Evolutionary conservation across 768 basidiomycete species (phyloP).

Genomic region (Trametes gibbosa): DNA sequence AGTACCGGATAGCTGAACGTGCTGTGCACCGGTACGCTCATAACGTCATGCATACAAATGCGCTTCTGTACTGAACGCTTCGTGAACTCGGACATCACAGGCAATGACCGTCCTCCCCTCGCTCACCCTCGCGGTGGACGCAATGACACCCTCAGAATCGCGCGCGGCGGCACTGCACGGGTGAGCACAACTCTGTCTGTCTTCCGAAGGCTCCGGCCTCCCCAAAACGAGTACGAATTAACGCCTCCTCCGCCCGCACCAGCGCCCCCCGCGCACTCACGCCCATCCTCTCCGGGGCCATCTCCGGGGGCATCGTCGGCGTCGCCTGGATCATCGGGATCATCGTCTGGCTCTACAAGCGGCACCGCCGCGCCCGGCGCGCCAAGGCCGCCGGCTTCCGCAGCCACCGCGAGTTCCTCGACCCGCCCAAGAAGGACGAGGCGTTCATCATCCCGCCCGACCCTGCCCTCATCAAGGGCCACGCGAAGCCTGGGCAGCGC

Average conservation of each 20-base stretch:
- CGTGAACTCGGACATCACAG: not conserved
- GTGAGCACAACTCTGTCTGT: constrained; percentile 1
- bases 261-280: constrained; percentile 57
- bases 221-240: not conserved
- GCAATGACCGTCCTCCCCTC: constrained; percentile 14
- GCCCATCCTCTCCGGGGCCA: constrained; percentile 58
- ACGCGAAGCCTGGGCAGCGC: constrained; percentile 40
- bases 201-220: not conserved
- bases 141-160: constrained; percentile 15
- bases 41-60: not conserved
- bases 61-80: not conserved
- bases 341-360: constrained; percentile 54
- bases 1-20: too few species aligned
- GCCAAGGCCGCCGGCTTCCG: constrained; percentile 47
- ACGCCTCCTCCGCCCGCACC: not conserved
- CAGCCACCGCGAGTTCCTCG: constrained; percentile 37
- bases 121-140: constrained; percentile 3
- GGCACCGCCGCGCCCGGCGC: constrained; percentile 45
- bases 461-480: constrained; percentile 60
- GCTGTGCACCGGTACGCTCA: not conserved
- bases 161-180: constrained; percentile 17
- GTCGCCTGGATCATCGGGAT: constrained; percentile 56
- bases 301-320: constrained; percentile 52
- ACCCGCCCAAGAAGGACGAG: constrained; percentile 32
- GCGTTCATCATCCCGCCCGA: constrained; percentile 57